Conservation (phyloP, 257 asterid species). For the Rubia yunnanensis region DNA sequence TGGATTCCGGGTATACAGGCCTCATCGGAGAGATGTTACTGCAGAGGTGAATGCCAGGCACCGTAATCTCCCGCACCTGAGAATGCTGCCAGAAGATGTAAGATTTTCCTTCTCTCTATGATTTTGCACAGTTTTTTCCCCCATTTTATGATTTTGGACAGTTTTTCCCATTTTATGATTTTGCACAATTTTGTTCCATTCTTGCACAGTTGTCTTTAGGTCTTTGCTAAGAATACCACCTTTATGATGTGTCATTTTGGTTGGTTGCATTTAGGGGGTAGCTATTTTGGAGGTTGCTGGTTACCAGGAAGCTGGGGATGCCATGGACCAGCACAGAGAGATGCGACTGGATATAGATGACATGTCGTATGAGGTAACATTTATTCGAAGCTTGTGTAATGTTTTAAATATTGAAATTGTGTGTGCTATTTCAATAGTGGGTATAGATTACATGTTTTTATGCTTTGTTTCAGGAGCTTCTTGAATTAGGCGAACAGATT, state of each 20-base stretch:
- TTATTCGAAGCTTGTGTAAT: neutral
- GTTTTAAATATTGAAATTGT: neutral
- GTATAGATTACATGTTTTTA: slow-evolving; percentile 1
- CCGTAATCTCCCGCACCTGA: slow-evolving; percentile 44
- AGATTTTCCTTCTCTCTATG: slow-evolving; percentile 9
- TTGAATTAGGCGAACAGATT: slow-evolving; percentile 73
- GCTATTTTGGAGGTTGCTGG: slow-evolving; percentile 57
- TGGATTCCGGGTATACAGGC: slow-evolving; percentile 41
- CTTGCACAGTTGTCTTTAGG: neutral
- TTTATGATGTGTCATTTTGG: slow-evolving; percentile 1
- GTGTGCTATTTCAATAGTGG: slow-evolving; percentile 1
- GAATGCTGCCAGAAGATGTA: slow-evolving; percentile 81
- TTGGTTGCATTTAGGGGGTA: slow-evolving; percentile 40
- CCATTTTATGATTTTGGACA: too few species aligned
- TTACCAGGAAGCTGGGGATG: slow-evolving; percentile 40
- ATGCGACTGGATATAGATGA: slow-evolving; percentile 43
- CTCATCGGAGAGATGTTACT: slow-evolving; percentile 50
- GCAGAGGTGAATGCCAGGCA: slow-evolving; percentile 37
- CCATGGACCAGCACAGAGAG: slow-evolving; percentile 64
- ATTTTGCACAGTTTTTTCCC: neutral
- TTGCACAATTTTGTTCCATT: neutral
- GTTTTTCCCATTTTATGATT: neutral
- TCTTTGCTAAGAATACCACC: neutral
- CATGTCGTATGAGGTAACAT: slow-evolving; percentile 64
- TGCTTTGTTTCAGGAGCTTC: slow-evolving; percentile 57